Evolutionary conservation across 106 monocot species (phyloP).

Genomic region (Acorus calamus): DNA sequence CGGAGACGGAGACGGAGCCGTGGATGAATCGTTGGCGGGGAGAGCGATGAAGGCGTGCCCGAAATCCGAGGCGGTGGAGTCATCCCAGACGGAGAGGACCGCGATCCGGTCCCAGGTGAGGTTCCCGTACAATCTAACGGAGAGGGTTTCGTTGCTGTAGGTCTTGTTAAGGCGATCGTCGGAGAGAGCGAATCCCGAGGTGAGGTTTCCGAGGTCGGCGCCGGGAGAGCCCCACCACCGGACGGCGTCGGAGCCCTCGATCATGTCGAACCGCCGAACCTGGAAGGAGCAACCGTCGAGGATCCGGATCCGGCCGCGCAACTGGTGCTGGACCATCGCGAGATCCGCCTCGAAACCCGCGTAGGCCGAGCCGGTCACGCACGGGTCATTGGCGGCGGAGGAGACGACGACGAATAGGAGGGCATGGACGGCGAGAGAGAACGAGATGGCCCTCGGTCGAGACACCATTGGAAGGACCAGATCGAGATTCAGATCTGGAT

Average conservation of each 20-base stretch:
- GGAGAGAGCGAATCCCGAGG: constrained; percentile 41
- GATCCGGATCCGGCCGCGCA: constrained; percentile 52
- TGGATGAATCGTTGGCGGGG: background rate
- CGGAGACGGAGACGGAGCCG: background rate
- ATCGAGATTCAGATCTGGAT: background rate
- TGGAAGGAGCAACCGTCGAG: constrained; percentile 68
- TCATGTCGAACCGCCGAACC: constrained; percentile 73
- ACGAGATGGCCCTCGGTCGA: background rate
- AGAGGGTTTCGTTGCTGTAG: constrained; percentile 45
- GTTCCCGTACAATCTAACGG: constrained; percentile 29
- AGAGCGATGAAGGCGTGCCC: constrained; percentile 42
- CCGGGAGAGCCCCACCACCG: constrained; percentile 67
- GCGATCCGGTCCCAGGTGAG: constrained; percentile 45
- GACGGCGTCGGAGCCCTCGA: constrained; percentile 47
- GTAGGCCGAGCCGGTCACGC: constrained; percentile 24
- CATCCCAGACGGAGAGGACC: constrained; percentile 72
- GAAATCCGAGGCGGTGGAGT: constrained; percentile 56
- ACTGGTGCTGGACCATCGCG: constrained; percentile 81
- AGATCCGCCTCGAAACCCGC: constrained; percentile 52
- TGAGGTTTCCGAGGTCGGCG: constrained; percentile 38
- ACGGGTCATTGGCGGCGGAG: constrained; percentile 4
- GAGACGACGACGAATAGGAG: background rate
- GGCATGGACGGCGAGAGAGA: constrained; percentile 7
- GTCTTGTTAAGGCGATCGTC: constrained; percentile 33
- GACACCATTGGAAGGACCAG: constrained; percentile 17